phyloP scores from a whole-genome alignment of 805 yeast genomes.

The Metschnikowia proteae region DNA sequence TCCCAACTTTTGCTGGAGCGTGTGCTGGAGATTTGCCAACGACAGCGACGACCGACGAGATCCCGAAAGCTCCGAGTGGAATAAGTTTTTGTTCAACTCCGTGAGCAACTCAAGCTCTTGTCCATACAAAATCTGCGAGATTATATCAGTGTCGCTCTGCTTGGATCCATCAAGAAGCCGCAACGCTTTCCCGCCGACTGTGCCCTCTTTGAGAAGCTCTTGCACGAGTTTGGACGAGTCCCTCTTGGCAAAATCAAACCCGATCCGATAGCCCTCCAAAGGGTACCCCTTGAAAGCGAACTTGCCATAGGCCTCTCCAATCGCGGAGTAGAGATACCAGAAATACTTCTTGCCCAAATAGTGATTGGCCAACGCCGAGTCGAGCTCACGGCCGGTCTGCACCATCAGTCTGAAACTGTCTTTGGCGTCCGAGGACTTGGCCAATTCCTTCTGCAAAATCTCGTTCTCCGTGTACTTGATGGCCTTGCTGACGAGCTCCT shows the following conservation, averaged over 20 bases:
- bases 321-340: slow-evolving; percentile 64
- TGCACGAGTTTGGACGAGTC: slow-evolving; percentile 21
- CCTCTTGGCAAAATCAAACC: slow-evolving; percentile 18
- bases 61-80: slow-evolving; percentile 32
- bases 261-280: slow-evolving; percentile 32
- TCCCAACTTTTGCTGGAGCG: not conserved
- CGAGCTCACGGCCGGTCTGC: slow-evolving; percentile 25
- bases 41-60: slow-evolving; percentile 32
- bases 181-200: slow-evolving; percentile 26
- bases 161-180: slow-evolving; percentile 23
- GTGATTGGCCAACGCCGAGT: slow-evolving; percentile 28
- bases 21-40: slow-evolving; percentile 23
- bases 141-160: slow-evolving; percentile 27
- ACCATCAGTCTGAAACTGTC: slow-evolving; percentile 35
- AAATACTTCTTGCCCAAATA: slow-evolving; percentile 34
- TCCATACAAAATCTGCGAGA: slow-evolving; percentile 29
- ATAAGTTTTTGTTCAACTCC: slow-evolving; percentile 32
- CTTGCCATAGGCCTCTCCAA: slow-evolving; percentile 60
- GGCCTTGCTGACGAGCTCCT: slow-evolving; percentile 22
- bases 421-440: slow-evolving; percentile 19
- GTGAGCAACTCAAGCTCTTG: slow-evolving; percentile 35
- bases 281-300: slow-evolving; percentile 53
- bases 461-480: slow-evolving; percentile 31
- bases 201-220: slow-evolving; percentile 17
- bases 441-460: slow-evolving; percentile 25